These are phyloP conservation scores for Haplosporangium gracile DNA, from an alignment of 192 early-diverging fungal species.

Conservation along the genomic window DNA sequence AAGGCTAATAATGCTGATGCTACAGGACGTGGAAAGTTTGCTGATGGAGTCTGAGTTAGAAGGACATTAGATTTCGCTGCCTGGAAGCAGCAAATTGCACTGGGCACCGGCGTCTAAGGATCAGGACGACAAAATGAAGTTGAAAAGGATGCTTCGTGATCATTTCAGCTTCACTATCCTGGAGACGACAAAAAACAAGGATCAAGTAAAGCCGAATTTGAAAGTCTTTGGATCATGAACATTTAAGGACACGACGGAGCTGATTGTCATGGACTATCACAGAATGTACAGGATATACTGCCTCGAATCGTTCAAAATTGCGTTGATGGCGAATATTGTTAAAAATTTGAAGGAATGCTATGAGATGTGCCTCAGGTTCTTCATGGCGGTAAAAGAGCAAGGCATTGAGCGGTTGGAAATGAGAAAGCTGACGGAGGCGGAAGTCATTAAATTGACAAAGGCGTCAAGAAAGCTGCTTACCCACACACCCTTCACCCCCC, in stretches of 20 bases:
- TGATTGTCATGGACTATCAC: constrained; percentile 39
- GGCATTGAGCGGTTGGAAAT: constrained; percentile 19
- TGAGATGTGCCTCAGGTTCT: constrained; percentile 39
- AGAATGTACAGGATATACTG: constrained; percentile 32
- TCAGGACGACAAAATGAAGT: constrained; percentile 35
- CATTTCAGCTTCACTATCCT: constrained; percentile 33
- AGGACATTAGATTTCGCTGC: too few relatives aligned
- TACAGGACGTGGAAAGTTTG: too few relatives aligned
- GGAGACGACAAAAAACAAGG: constrained; percentile 30
- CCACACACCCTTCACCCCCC: constrained; percentile 16
- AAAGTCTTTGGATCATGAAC: constrained; percentile 28
- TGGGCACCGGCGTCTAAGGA: constrained; percentile 19
- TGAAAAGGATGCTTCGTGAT: constrained; percentile 35
- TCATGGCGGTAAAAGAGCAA: constrained; percentile 21
- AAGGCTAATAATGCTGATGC: too few relatives aligned
- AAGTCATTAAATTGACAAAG: constrained; percentile 27
- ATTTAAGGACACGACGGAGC: constrained; percentile 31
- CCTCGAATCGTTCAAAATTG: constrained; percentile 30
- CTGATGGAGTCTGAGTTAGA: too few relatives aligned
- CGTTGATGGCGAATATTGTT: neutral
- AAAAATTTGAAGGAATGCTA: constrained; percentile 28
- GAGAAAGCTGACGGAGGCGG: constrained; percentile 16
- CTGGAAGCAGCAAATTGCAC: constrained; percentile 21
- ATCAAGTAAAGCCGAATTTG: constrained; percentile 16
- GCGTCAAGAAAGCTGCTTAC: constrained; percentile 28